A percentile compares a stretch with the other conserved stretches of the same genome.
Evolutionary conservation across 768 basidiomycete genomes (phyloP).

Genomic region (Glaciozyma martinii): DNA sequence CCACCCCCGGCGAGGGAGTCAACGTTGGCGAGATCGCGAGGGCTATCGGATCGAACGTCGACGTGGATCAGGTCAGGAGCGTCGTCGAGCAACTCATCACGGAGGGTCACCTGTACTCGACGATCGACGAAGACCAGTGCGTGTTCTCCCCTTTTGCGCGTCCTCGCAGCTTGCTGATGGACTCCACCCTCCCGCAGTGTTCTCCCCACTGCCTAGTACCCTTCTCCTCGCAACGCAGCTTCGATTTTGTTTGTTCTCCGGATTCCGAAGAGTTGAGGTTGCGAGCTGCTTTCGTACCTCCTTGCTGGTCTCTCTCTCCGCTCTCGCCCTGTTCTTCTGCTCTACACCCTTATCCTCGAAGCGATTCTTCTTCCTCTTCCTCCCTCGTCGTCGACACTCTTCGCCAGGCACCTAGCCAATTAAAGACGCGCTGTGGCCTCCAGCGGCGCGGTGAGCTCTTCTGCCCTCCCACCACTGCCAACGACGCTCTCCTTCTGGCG

Average conservation of each 20-base stretch:
- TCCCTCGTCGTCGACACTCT: too few species aligned
- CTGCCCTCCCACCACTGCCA: too few species aligned
- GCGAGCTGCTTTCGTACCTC: too few species aligned
- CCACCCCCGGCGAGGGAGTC: conserved; percentile 54
- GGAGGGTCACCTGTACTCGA: conserved; percentile 68
- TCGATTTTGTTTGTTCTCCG: not conserved
- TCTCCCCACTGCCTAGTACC: conserved; percentile 7
- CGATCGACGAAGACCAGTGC: conserved; percentile 38
- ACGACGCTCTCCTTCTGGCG: too few species aligned
- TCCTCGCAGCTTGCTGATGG: not conserved
- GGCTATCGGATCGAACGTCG: conserved; percentile 53
- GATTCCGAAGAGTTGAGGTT: too few species aligned
- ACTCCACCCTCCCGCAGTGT: conserved; percentile 1
- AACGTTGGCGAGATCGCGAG: conserved; percentile 65
- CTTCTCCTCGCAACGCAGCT: not conserved
- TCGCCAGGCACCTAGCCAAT: too few species aligned
- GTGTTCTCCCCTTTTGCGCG: not conserved
- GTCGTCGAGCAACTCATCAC: conserved; percentile 70
- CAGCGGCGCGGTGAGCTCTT: too few species aligned
- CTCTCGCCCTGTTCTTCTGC: too few species aligned
- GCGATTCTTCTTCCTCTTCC: too few species aligned
- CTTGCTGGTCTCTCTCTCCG: too few species aligned
- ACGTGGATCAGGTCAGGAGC: conserved; percentile 52
- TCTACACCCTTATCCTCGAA: too few species aligned
- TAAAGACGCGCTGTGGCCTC: too few species aligned